Conservation (phyloP, 208 protist species). For the Acanthamoeba royreba region DNA sequence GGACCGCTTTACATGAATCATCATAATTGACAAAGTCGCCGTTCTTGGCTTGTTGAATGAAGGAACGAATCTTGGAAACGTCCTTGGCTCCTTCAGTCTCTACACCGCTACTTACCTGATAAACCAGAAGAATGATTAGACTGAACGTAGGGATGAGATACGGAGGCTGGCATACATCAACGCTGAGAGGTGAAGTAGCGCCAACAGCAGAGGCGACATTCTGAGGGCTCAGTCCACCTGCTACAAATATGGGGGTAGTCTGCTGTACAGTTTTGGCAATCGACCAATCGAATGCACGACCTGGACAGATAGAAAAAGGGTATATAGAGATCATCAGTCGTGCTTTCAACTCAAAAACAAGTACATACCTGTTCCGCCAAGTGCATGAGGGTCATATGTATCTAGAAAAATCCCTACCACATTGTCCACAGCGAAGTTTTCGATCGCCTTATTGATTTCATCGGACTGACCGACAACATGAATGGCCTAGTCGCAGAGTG, state of each 20-base stretch:
- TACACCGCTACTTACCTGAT: conserved; percentile 36
- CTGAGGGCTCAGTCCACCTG: conserved; percentile 28
- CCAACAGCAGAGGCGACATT: conserved; percentile 33
- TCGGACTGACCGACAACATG: conserved; percentile 8
- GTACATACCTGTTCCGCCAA: conserved; percentile 33
- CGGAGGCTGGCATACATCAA: neutral
- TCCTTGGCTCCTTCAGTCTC: conserved; percentile 52
- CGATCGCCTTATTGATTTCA: neutral
- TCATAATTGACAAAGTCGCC: neutral
- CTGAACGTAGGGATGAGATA: neutral
- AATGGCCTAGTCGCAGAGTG: neutral
- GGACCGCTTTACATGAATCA: too few relatives aligned
- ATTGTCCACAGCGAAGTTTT: neutral
- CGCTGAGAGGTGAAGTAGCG: neutral
- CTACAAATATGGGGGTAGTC: conserved; percentile 39
- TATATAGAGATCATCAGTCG: neutral
- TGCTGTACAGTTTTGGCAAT: conserved; percentile 3
- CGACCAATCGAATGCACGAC: conserved; percentile 48
- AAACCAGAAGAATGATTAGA: neutral
- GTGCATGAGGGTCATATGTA: conserved; percentile 16
- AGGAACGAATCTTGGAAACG: conserved; percentile 10
- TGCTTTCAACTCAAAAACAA: neutral
- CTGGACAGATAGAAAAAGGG: neutral
- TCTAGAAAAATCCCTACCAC: neutral
- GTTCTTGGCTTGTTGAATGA: neutral